These are phyloP conservation scores for Capronia coronata DNA, from an alignment of 2,329 filamentous ascomycete species.

Conservation along the genomic window DNA sequence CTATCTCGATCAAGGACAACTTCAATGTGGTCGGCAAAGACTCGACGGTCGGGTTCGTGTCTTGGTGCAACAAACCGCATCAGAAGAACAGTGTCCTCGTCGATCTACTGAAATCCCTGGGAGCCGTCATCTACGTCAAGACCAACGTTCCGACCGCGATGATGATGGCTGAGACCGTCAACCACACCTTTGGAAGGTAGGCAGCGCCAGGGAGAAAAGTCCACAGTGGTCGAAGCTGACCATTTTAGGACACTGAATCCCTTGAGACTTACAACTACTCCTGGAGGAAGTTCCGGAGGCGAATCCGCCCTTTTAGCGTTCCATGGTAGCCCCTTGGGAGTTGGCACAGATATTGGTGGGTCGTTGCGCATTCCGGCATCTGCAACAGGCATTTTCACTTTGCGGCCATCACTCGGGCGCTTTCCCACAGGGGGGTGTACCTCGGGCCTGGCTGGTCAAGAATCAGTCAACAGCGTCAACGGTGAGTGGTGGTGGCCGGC, in stretches of 20 bases:
- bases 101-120: constrained; percentile 31
- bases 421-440: constrained; percentile 47
- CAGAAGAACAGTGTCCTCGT: constrained; percentile 34
- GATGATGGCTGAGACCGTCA: constrained; percentile 37
- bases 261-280: constrained; percentile 42
- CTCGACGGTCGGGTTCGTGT: constrained; percentile 36
- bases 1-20: constrained; percentile 46
- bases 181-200: constrained; percentile 34
- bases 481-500: constrained; percentile 40
- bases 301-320: constrained; percentile 48
- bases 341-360: constrained; percentile 47
- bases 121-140: constrained; percentile 40
- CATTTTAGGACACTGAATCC: constrained; percentile 43
- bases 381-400: constrained; percentile 45
- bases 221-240: constrained; percentile 37
- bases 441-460: constrained; percentile 44
- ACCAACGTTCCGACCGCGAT: constrained; percentile 35
- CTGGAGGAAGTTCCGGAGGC: constrained; percentile 48
- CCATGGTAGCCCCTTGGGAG: constrained; percentile 44
- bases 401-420: constrained; percentile 31
- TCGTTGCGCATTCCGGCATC: constrained; percentile 46
- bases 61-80: constrained; percentile 42
- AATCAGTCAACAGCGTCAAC: constrained; percentile 58
- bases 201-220: constrained; percentile 20
- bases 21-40: constrained; percentile 27